Evolutionary conservation across 768 basidiomycete species (phyloP), one percentile per base, ranked within the genome.

Genomic region (Phlegmacium glaucopus): DNA sequence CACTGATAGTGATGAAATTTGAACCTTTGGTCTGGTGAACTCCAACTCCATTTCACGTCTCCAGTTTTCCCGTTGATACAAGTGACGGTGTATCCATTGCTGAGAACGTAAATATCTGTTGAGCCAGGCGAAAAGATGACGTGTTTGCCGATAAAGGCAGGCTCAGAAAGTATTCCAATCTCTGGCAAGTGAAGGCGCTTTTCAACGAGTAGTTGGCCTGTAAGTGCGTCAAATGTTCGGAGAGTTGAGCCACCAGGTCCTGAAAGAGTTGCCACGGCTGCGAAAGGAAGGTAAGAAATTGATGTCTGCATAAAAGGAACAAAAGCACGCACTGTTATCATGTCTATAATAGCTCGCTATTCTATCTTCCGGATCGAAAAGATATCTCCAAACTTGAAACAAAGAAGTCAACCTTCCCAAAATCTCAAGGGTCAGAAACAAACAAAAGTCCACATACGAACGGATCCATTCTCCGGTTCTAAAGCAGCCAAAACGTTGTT

Each of bases 401-500:
- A 22, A 22, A 22, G 5, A 22, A 22, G 2, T 22, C 22, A 22
- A n/a, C 5, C 22, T 22, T 22, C 22, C 22, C n/a, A n/a, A 22
- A 22, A 22, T 2, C 22, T 22, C 22, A 22, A 22, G 5, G 3
- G 22, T 22, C 22, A 22, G 22, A 22, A n/a, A 16, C 32, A 22
- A 39, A 29, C 13, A 30, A 13, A 6, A 28, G 46, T 44, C 17
- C 15, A 63, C 80, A 52, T 62, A 93, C 93, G 82, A 60, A 94
- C 67, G 41, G 74, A 74, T 1, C 93, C 92, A 55, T 85, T 77
- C 8, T 72, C 69, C 6, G 78, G 75, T 58, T 85, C 74, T 48
- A 95, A 53, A 1, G 80, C 88, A 1, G 85, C 90, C 18, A 95
- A 66, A 0, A 94, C 84, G 64, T 94, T 94, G 57, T 75, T 86